A percentile compares a stretch with the other conserved stretches of the same genome.
These are phyloP conservation scores for Phytophthora sojae DNA, from an alignment of 352 stramenopile genomes.

Conservation along the genomic window DNA sequence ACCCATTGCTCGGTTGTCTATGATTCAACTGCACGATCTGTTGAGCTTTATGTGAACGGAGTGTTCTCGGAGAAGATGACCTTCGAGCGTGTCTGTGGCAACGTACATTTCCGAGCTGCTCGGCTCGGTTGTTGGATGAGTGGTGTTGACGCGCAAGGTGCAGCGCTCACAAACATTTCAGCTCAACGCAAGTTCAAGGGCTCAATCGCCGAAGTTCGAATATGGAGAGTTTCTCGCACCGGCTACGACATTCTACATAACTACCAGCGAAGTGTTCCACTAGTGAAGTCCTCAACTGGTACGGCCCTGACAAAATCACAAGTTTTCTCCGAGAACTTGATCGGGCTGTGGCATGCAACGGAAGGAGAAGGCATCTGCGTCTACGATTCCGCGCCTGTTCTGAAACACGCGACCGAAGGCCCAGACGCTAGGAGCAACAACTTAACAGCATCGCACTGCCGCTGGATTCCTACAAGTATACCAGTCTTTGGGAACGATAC, in stretches of 20 bases:
- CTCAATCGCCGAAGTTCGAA: constrained; percentile 74
- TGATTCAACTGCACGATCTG: constrained; percentile 22
- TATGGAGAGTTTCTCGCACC: constrained; percentile 67
- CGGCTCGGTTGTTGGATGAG: constrained; percentile 82
- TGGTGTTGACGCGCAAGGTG: constrained; percentile 49
- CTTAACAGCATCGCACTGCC: constrained; percentile 65
- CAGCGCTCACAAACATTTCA: constrained; percentile 34
- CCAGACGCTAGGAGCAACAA: constrained; percentile 43
- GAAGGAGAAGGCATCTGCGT: constrained; percentile 79
- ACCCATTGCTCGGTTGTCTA: constrained; percentile 76
- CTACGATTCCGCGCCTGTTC: constrained; percentile 47
- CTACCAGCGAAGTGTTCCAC: constrained; percentile 71
- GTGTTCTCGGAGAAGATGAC: constrained; percentile 34
- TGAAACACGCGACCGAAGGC: constrained; percentile 19
- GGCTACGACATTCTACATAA: constrained; percentile 57
- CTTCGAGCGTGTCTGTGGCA: constrained; percentile 55
- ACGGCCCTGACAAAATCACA: constrained; percentile 18
- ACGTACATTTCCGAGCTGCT: constrained; percentile 58
- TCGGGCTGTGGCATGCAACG: constrained; percentile 78
- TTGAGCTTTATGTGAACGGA: constrained; percentile 72
- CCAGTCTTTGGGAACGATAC: constrained; percentile 59
- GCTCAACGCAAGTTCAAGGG: constrained; percentile 78
- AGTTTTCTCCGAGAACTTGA: constrained; percentile 33
- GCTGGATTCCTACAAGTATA: constrained; percentile 67
- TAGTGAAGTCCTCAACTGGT: constrained; percentile 28